Conservation (phyloP, 1,284 basidiomycete genomes). For the Sanguinoderma infundibulare region DNA sequence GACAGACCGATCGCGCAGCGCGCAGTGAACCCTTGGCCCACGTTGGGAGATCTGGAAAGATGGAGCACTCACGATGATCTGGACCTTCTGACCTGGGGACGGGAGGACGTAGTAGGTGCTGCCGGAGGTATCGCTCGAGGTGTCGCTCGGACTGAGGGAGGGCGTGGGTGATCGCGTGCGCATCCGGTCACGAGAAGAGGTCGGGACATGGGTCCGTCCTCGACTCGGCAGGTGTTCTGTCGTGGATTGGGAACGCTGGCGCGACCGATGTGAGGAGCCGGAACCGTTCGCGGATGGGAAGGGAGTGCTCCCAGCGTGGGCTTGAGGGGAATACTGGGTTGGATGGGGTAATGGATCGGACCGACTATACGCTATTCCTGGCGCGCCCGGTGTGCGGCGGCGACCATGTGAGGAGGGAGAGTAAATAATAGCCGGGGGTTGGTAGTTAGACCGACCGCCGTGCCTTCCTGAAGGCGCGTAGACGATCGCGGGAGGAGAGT, state of each 20-base stretch:
- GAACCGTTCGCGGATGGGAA: conserved; percentile 27
- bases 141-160: conserved; percentile 38
- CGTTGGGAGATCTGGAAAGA: conserved; percentile 10
- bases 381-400: conserved; percentile 25
- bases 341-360: conserved; percentile 33
- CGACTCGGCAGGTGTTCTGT: conserved; percentile 11
- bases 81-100: conserved; percentile 67
- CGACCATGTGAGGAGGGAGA: conserved; percentile 31
- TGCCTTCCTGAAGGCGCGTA: conserved; percentile 40
- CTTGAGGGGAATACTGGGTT: conserved; percentile 22
- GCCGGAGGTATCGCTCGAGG: conserved; percentile 55
- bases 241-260: conserved; percentile 20
- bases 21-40: conserved; percentile 13
- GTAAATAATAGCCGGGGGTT: conserved; percentile 39
- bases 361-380: conserved; percentile 37
- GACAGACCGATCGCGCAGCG: conserved; percentile 7
- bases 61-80: conserved; percentile 62
- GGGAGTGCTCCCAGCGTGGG: conserved; percentile 17
- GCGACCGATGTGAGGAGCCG: conserved; percentile 16
- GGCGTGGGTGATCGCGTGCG: conserved; percentile 28
- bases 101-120: conserved; percentile 77
- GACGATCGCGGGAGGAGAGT: conserved; percentile 38
- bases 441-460: conserved; percentile 30
- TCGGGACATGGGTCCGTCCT: conserved; percentile 16
- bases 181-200: conserved; percentile 19